phyloP scores from a whole-genome alignment of 139 green algal species.

The Zygnema cylindricum region DNA sequence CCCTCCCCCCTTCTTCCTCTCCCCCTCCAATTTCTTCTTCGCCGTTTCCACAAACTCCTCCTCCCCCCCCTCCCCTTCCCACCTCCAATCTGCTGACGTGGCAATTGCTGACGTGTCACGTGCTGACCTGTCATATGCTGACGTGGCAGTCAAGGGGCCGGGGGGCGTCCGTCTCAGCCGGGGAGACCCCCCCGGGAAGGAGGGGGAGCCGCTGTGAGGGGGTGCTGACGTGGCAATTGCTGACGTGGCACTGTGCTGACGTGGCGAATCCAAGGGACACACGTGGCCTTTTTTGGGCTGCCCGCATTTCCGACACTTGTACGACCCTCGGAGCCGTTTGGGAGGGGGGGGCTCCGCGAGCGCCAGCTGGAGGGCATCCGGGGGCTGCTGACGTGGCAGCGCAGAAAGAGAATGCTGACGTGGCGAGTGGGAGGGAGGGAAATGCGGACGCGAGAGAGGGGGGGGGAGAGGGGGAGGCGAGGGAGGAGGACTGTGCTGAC shows the following conservation, averaged over 20 bases:
- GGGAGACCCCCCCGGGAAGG: not conserved
- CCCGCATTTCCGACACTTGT: constrained; percentile 39
- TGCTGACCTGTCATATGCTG: not conserved
- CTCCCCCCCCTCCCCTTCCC: not conserved
- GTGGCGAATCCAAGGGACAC: constrained; percentile 11
- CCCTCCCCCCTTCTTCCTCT: not conserved
- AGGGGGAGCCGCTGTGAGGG: not conserved
- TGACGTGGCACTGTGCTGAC: not conserved
- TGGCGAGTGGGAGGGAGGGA: not conserved
- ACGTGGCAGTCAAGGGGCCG: not conserved
- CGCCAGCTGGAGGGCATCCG: too few relatives aligned
- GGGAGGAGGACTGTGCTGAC: not conserved
- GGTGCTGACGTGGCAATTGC: not conserved
- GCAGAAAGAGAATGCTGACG: too few relatives aligned
- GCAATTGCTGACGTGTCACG: too few relatives aligned
- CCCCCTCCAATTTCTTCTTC: not conserved
- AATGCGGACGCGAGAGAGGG: not conserved
- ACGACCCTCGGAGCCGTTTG: constrained; percentile 37
- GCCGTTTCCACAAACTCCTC: not conserved
- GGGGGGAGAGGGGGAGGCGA: not conserved
- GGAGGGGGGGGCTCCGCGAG: too few relatives aligned
- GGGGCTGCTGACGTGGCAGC: too few relatives aligned
- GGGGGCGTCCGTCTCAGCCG: not conserved
- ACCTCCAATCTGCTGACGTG: not conserved
- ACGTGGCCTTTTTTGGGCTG: constrained; percentile 57